Percentiles rank a stretch among this genome's conserved stretches.
These are phyloP conservation scores for Claviceps paspali DNA, from an alignment of 2,329 filamentous ascomycete genomes.

Conservation along the genomic window DNA sequence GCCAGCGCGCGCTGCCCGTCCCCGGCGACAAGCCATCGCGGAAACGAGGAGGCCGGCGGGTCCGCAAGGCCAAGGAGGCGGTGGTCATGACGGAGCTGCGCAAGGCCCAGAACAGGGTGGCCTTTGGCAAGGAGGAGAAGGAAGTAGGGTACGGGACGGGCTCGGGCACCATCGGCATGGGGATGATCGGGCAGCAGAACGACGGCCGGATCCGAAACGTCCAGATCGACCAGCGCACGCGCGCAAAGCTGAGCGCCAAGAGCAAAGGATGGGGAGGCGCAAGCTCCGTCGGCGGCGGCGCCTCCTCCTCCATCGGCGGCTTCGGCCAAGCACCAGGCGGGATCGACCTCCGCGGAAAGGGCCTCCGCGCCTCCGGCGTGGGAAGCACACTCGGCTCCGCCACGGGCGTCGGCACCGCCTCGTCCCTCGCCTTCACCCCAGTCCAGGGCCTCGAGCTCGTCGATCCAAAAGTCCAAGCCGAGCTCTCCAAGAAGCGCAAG, in stretches of 20 bases:
- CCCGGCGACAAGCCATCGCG: conserved; percentile 90
- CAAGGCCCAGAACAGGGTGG: conserved; percentile 92
- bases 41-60: conserved; percentile 81
- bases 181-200: conserved; percentile 84
- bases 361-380: conserved; percentile 68
- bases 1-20: conserved; percentile 69
- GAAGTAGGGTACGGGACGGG: conserved; percentile 84
- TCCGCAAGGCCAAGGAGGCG: conserved; percentile 89
- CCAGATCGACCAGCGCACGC: conserved; percentile 85
- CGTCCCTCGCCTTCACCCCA: conserved; percentile 82
- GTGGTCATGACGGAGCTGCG: conserved; percentile 92
- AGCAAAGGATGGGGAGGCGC: conserved; percentile 85
- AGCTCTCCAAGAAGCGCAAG: conserved; percentile 79
- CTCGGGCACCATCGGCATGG: conserved; percentile 72
- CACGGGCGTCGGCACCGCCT: conserved; percentile 63
- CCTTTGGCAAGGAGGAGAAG: conserved; percentile 87
- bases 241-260: conserved; percentile 85
- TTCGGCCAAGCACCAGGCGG: conserved; percentile 50
- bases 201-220: conserved; percentile 78
- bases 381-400: conserved; percentile 47
- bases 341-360: conserved; percentile 60
- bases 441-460: conserved; percentile 91
- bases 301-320: conserved; percentile 67
- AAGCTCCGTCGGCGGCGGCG: conserved; percentile 45
- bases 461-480: conserved; percentile 78